Evolutionary conservation across 2,329 filamentous ascomycete genomes (phyloP).

Genomic region (Trichocomaceae sp.): DNA sequence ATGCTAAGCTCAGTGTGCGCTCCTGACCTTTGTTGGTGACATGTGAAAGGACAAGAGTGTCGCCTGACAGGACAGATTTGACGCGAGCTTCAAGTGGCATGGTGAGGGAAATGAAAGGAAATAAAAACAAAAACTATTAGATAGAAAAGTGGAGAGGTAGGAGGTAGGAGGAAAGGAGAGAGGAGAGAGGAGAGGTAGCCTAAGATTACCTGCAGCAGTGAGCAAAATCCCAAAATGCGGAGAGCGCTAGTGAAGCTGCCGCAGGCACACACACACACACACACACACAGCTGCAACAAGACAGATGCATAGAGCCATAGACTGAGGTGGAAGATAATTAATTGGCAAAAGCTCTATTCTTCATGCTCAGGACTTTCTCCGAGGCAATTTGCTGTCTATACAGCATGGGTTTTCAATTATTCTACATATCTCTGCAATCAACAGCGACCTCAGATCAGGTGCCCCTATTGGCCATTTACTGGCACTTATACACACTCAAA

Average conservation of each 20-base stretch:
- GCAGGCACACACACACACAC: too few relatives aligned
- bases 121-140: neutral
- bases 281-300: neutral
- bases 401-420: neutral
- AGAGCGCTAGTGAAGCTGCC: slow-evolving; percentile 2
- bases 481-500: neutral
- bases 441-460: neutral
- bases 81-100: slow-evolving; percentile 59
- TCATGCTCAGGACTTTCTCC: neutral
- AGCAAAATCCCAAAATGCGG: neutral
- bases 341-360: neutral
- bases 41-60: slow-evolving; percentile 79
- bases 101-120: neutral
- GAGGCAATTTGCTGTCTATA: neutral
- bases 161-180: neutral
- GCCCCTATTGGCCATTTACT: neutral
- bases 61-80: slow-evolving; percentile 90
- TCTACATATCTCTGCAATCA: neutral
- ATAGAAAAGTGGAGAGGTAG: neutral
- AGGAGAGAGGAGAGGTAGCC: neutral
- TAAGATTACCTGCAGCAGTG: neutral
- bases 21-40: slow-evolving; percentile 75
- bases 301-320: neutral
- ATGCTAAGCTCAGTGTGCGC: slow-evolving; percentile 82
- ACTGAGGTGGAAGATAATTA: neutral